Conservation (phyloP, 106 monocot species). For the Dactylorhiza incarnata region DNA sequence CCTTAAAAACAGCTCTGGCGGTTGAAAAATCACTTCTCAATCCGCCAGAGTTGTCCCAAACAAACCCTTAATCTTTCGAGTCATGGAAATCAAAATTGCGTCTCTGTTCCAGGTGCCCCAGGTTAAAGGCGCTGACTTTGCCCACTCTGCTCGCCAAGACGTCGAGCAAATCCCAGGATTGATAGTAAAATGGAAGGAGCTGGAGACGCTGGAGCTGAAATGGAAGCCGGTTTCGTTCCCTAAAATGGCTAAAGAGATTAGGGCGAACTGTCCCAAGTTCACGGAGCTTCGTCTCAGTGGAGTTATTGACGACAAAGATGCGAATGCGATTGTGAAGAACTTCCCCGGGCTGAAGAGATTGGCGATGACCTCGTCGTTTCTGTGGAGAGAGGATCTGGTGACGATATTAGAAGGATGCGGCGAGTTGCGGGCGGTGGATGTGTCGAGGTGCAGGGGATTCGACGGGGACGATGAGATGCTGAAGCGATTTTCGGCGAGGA, state of each 20-base stretch:
- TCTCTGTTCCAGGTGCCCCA: constrained; percentile 9
- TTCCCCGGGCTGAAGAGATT: constrained; percentile 10
- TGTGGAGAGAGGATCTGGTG: constrained; percentile 9
- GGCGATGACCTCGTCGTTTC: constrained; percentile 2
- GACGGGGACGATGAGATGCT: constrained; percentile 4
- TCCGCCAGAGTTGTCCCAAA: too few relatives aligned
- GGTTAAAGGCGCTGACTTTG: constrained; percentile 2
- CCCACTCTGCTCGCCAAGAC: background rate
- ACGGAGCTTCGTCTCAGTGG: constrained; percentile 6
- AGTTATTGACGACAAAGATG: background rate
- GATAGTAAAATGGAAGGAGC: constrained; percentile 13
- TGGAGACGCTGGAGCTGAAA: constrained; percentile 7
- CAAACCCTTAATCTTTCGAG: too few relatives aligned
- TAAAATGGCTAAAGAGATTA: constrained; percentile 1
- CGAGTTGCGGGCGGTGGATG: background rate
- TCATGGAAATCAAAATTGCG: too few relatives aligned
- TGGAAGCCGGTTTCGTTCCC: constrained; percentile 7
- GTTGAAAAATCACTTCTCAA: too few relatives aligned
- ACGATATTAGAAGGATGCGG: constrained; percentile 7
- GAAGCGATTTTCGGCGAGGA: too few relatives aligned
- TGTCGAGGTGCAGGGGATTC: constrained; percentile 10
- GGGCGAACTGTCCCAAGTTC: background rate
- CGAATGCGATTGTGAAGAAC: background rate
- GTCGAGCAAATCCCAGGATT: constrained; percentile 7
- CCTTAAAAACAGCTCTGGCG: too few relatives aligned